A percentile compares a stretch with the other conserved stretches of the same genome.
Evolutionary conservation across 106 monocot genomes (phyloP).

Genomic region (Hemerocallis citrina): DNA sequence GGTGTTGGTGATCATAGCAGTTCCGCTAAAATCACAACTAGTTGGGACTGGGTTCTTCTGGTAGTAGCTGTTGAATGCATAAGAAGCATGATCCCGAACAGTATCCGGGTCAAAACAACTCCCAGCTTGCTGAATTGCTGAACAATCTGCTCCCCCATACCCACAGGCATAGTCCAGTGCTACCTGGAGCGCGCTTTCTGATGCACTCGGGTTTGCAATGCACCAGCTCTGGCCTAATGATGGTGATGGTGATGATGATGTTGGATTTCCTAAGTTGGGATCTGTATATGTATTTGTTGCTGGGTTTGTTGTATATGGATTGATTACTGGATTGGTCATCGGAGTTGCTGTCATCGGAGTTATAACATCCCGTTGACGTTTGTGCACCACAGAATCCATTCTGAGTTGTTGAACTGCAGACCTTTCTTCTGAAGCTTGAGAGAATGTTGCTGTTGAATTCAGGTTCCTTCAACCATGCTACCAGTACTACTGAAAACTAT

Average conservation of each 20-base stretch:
- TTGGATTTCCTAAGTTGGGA: not conserved
- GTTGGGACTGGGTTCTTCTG: slow-evolving; percentile 79
- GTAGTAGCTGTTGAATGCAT: slow-evolving; percentile 90
- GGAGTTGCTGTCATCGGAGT: slow-evolving; percentile 1
- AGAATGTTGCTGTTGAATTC: not conserved
- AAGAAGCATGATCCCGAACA: slow-evolving; percentile 72
- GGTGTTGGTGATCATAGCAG: slow-evolving; percentile 51
- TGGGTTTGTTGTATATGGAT: slow-evolving; percentile 1
- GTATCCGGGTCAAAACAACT: slow-evolving; percentile 77
- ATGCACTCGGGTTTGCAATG: slow-evolving; percentile 61
- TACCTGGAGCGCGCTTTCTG: slow-evolving; percentile 70
- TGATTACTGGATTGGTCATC: slow-evolving; percentile 4
- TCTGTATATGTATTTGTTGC: not conserved
- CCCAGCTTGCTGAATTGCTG: slow-evolving; percentile 58
- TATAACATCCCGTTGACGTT: not conserved
- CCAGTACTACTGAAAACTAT: too few relatives aligned
- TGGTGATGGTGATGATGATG: not conserved
- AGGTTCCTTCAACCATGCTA: not conserved
- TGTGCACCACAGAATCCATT: too few relatives aligned
- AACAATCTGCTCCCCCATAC: slow-evolving; percentile 84
- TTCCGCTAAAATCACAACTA: slow-evolving; percentile 89
- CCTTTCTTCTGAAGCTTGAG: slow-evolving; percentile 5
- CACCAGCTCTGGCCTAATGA: slow-evolving; percentile 76
- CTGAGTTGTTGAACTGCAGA: not conserved
- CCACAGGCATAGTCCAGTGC: slow-evolving; percentile 93